phyloP scores from a whole-genome alignment of 495 filamentous ascomycete species.

The Penicillium salamii region DNA sequence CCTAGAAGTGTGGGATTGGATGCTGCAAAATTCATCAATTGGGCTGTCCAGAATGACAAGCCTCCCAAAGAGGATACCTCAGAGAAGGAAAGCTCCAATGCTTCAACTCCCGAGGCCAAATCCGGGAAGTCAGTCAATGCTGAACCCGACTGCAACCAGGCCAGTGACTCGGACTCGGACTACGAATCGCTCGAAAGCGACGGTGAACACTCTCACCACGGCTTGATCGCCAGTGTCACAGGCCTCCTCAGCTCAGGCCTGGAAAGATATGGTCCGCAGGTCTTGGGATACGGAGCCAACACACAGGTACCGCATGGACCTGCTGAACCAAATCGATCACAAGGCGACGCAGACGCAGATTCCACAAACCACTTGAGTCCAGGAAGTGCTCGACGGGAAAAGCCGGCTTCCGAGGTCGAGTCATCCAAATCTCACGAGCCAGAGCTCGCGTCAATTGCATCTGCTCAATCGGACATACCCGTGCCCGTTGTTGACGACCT shows the following conservation, averaged over 20 bases:
- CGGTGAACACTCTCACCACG: conserved; percentile 29
- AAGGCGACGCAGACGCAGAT: not conserved
- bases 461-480: conserved; percentile 19
- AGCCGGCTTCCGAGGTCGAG: not conserved
- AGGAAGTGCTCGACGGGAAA: conserved; percentile 16
- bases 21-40: conserved; percentile 81
- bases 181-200: conserved; percentile 11
- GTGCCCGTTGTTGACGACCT: conserved; percentile 18
- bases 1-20: conserved; percentile 79
- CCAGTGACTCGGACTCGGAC: conserved; percentile 12
- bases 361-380: not conserved
- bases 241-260: conserved; percentile 38
- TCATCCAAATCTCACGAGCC: not conserved
- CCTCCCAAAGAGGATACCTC: conserved; percentile 33
- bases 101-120: conserved; percentile 11
- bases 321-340: conserved; percentile 20
- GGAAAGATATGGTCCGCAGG: conserved; percentile 45
- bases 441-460: conserved; percentile 19
- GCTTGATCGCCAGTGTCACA: conserved; percentile 45
- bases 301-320: conserved; percentile 20
- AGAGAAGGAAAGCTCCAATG: conserved; percentile 8
- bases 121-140: conserved; percentile 12
- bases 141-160: conserved; percentile 1
- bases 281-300: conserved; percentile 46
- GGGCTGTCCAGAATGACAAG: conserved; percentile 63